Conservation (phyloP, 257 asterid genomes). For the Mentha longifolia region DNA sequence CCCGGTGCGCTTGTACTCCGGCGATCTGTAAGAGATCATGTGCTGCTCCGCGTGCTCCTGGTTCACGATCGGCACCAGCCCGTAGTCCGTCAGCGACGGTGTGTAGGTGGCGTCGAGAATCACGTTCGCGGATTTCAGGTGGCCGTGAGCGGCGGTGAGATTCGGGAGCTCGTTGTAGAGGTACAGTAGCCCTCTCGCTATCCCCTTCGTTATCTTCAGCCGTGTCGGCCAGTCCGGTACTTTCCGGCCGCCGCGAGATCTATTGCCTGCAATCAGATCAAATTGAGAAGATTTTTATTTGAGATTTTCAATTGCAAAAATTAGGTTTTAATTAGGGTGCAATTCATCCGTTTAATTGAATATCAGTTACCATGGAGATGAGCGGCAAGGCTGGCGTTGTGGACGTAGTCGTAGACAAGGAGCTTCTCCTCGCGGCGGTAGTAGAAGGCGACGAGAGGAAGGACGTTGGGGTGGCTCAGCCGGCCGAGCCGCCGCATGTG, state of each 20-base stretch:
- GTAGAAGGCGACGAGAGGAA: constrained; percentile 74
- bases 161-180: constrained; percentile 82
- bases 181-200: constrained; percentile 64
- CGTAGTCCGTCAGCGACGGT: constrained; percentile 80
- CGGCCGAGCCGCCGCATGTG: constrained; percentile 93
- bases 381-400: constrained; percentile 71
- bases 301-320: too few species aligned
- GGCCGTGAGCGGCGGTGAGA: constrained; percentile 90
- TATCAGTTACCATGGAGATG: constrained; percentile 73
- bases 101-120: constrained; percentile 53
- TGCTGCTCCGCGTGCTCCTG: constrained; percentile 74
- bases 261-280: constrained; percentile 49
- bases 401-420: constrained; percentile 55
- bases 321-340: too few species aligned
- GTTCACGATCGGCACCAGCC: constrained; percentile 76
- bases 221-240: constrained; percentile 81
- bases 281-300: too few species aligned
- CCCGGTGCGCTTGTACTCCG: constrained; percentile 58
- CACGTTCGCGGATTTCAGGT: constrained; percentile 87
- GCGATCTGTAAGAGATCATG: constrained; percentile 83
- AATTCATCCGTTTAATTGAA: too few species aligned
- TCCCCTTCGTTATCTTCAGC: constrained; percentile 72
- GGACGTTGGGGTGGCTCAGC: constrained; percentile 66
- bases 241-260: constrained; percentile 45
- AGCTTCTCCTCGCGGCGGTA: constrained; percentile 95